These are phyloP conservation scores for Balakata baccata DNA, from an alignment of 345 rosid species.

Conservation along the genomic window DNA sequence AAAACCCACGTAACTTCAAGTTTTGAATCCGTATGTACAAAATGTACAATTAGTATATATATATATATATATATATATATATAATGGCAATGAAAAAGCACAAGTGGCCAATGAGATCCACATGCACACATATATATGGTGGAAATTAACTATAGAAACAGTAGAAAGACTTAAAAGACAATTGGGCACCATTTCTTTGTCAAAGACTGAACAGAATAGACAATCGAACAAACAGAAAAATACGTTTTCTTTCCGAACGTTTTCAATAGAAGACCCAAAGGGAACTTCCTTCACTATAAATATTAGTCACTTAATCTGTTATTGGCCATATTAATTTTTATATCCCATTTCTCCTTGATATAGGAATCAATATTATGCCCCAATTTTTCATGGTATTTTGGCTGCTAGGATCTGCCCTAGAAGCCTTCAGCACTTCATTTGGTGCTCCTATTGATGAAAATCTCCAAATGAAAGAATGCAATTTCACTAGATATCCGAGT, in stretches of 20 bases:
- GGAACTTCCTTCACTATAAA: conserved; percentile 27
- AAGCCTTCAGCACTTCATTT: conserved; percentile 8
- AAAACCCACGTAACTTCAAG: too few species aligned
- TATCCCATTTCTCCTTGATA: not conserved
- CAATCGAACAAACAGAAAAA: conserved; percentile 25
- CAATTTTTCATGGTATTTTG: conserved; percentile 17
- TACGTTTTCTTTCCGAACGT: not conserved
- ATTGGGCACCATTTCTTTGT: conserved; percentile 19
- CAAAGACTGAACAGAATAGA: conserved; percentile 25
- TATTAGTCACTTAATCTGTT: conserved; percentile 11
- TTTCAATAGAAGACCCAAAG: not conserved
- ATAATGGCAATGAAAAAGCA: not conserved
- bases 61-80: too few species aligned
- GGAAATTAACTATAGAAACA: not conserved
- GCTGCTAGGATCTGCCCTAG: conserved; percentile 23
- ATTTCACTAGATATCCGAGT: conserved; percentile 46
- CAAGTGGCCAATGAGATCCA: not conserved
- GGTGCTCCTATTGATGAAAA: conserved; percentile 12
- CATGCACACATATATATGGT: too few species aligned
- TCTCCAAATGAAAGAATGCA: conserved; percentile 41
- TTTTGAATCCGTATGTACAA: not conserved
- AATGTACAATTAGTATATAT: not conserved
- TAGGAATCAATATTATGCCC: not conserved
- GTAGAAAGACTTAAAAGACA: not conserved
- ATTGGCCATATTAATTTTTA: not conserved